Evolutionary conservation across 2,329 filamentous ascomycete genomes (phyloP).

Genomic region (Atkinsonella texensis): DNA sequence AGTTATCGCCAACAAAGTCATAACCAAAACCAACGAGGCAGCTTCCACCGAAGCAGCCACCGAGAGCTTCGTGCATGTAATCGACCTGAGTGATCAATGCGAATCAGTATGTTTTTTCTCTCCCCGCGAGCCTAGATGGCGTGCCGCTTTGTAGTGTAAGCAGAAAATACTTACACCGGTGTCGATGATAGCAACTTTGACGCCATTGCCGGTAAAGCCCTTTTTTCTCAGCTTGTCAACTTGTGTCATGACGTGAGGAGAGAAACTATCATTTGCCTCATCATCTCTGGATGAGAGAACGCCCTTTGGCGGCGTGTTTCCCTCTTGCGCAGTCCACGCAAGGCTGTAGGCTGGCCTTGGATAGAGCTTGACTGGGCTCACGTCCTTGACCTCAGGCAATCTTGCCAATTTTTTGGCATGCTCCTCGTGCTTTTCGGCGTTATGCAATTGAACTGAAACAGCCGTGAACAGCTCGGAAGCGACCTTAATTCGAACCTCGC

Average conservation of each 20-base stretch:
- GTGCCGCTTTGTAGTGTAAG: neutral
- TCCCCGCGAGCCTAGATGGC: no score
- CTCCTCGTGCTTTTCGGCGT: slow-evolving; percentile 31
- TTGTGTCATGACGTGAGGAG: slow-evolving; percentile 45
- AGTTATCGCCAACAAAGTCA: slow-evolving; percentile 46
- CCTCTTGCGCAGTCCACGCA: slow-evolving; percentile 27
- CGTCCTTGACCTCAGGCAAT: slow-evolving; percentile 32
- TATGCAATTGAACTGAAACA: slow-evolving; percentile 39
- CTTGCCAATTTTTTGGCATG: slow-evolving; percentile 28
- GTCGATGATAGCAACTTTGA: slow-evolving; percentile 42
- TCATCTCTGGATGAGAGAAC: slow-evolving; percentile 12
- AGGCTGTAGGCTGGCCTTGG: slow-evolving; percentile 32
- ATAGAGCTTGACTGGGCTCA: slow-evolving; percentile 36
- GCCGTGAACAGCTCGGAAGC: slow-evolving; percentile 42
- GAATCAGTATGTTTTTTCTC: neutral
- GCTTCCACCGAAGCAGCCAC: slow-evolving; percentile 49
- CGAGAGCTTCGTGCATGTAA: slow-evolving; percentile 50
- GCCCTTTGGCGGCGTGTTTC: slow-evolving; percentile 11
- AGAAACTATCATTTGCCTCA: slow-evolving; percentile 24
- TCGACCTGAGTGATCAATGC: slow-evolving; percentile 33
- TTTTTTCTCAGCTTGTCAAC: slow-evolving; percentile 38
- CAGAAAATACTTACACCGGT: slow-evolving; percentile 32
- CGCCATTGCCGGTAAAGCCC: slow-evolving; percentile 36
- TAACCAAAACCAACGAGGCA: slow-evolving; percentile 46
- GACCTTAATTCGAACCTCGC: slow-evolving; percentile 34